Base-by-base conservation (phyloP, 208 protist genomes). In the Naegleria fowleri region DNA sequence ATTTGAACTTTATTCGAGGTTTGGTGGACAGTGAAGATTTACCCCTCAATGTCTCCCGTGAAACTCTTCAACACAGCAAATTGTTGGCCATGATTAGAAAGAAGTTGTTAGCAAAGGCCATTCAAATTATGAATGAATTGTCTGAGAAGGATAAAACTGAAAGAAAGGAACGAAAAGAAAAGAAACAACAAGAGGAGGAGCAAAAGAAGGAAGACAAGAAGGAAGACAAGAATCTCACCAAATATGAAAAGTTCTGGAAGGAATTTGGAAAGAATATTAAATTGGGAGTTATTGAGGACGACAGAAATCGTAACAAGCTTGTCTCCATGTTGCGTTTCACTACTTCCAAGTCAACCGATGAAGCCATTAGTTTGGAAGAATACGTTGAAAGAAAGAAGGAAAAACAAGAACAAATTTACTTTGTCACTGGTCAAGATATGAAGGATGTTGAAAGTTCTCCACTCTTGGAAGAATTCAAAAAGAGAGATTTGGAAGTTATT, bases 11-110 rank as follows among this genome's bases (percentile, higher is more conserved):
- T 91, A 93, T 99, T 67, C 95, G 95, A 83, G 99, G 99, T 92
- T 95, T 99, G 40, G 98, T 99, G 13, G 99, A 99, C 94, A 98
- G 97, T 92, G 98, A 99, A 75, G 98, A 99, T 93, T 94, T 99
- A n/a, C 98, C 99, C 48, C 95, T 99, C 38, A 99, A 99, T 94
- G 98, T 99, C 11, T 99, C 98, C 15, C 97, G 99, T 87, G 99
- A 99, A 95, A 97, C 98, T 79, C 95, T 99, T 36, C 99, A 99
- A 95, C 96, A 99, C 92, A 97, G 95, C 93, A 97, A 97, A 55
- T 97, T 99, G 59, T 93, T 99, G 58, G 93, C 93, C 52, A 92
- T 99, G 33, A 99, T 99, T 92, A 97, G 97, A 92, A 99, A 99
- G 95, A 99, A 99, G 91, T 91, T 99, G 0, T 96, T 99, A 48